Evolutionary conservation across 305 asterid genomes (phyloP).

Genomic region (Fraxinus sp.): DNA sequence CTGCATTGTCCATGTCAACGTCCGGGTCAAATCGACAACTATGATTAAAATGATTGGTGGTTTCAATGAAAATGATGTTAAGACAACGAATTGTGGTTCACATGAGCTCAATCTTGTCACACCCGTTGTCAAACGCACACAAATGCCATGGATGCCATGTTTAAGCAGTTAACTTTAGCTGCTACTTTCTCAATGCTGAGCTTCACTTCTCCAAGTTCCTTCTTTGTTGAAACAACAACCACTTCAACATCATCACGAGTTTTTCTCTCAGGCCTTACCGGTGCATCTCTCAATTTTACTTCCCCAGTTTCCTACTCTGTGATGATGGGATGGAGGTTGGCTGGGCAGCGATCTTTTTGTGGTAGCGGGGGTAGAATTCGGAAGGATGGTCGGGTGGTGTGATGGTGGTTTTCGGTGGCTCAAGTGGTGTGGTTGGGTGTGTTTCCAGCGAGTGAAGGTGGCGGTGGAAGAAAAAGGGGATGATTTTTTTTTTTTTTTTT

Average conservation of each 20-base stretch:
- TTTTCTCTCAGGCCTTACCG: conserved; percentile 38
- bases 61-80: conserved; percentile 40
- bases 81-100: conserved; percentile 45
- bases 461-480: too few relatives aligned
- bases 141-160: conserved; percentile 59
- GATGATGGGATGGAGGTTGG: too few relatives aligned
- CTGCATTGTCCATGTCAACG: too few relatives aligned
- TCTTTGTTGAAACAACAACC: conserved; percentile 52
- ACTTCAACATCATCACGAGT: conserved; percentile 55
- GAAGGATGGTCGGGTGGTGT: too few relatives aligned
- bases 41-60: conserved; percentile 33
- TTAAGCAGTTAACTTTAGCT: conserved; percentile 52
- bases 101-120: conserved; percentile 51
- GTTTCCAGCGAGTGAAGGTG: too few relatives aligned
- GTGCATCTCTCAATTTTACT: conserved; percentile 28
- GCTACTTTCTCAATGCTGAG: conserved; percentile 54
- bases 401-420: too few relatives aligned
- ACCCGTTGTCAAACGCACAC: background rate
- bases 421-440: too few relatives aligned
- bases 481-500: too few relatives aligned
- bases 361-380: too few relatives aligned
- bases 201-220: conserved; percentile 65
- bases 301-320: conserved; percentile 32
- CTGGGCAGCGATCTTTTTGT: too few relatives aligned
- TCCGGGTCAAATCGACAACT: too few relatives aligned